A percentile compares a stretch with the other conserved stretches of the same genome.
phyloP scores from a whole-genome alignment of 2,329 filamentous ascomycete species.

The Colletotrichum cereale region DNA sequence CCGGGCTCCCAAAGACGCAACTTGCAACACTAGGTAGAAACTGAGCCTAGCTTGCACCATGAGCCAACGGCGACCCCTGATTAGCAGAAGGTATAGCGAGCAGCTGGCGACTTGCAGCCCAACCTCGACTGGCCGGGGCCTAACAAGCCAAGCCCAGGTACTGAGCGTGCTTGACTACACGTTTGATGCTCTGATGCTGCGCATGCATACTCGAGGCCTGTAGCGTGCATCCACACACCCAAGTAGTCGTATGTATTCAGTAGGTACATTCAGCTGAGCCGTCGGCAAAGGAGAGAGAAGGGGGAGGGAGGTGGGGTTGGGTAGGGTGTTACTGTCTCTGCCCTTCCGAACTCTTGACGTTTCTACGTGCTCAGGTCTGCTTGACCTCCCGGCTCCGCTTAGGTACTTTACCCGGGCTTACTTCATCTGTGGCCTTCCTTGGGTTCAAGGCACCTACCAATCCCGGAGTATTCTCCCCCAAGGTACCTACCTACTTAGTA shows the following conservation, averaged over 20 bases:
- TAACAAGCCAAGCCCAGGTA: background rate
- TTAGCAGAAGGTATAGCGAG: conserved; percentile 45
- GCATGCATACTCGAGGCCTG: background rate
- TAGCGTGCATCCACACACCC: background rate
- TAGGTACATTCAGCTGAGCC: background rate
- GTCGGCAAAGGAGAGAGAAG: background rate
- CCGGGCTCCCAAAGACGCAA: conserved; percentile 9
- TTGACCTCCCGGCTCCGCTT: background rate
- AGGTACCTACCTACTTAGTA: background rate
- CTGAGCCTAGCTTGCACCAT: conserved; percentile 1
- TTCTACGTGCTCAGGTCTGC: background rate
- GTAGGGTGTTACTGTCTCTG: conserved; percentile 10
- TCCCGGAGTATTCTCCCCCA: no score
- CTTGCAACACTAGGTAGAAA: conserved; percentile 21
- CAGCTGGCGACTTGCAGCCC: conserved; percentile 49
- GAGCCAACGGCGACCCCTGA: conserved; percentile 35
- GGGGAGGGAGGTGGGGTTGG: background rate
- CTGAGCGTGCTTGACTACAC: background rate
- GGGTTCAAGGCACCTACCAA: background rate
- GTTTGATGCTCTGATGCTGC: background rate
- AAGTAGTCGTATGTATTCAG: background rate
- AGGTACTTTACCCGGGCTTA: background rate
- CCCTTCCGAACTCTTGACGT: background rate
- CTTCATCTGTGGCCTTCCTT: background rate
- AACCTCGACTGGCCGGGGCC: conserved; percentile 38